Conservation (phyloP, 768 basidiomycete genomes). For the Lactarius hatsudake region DNA sequence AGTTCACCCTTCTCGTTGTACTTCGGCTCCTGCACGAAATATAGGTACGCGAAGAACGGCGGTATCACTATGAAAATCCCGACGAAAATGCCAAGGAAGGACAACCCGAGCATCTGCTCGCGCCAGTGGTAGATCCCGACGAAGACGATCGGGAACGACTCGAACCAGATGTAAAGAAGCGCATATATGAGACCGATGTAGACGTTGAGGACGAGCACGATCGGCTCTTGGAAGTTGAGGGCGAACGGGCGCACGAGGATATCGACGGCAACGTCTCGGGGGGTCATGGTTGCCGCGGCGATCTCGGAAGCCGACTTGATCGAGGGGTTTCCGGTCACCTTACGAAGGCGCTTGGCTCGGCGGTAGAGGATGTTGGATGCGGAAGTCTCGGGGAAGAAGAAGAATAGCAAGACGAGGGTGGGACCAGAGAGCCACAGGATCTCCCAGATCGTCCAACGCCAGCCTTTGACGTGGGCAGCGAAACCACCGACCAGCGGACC, state of each 20-base stretch:
- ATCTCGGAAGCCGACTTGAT: slow-evolving; percentile 33
- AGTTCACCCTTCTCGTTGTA: slow-evolving; percentile 23
- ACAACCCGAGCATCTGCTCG: slow-evolving; percentile 33
- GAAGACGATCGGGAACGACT: slow-evolving; percentile 38
- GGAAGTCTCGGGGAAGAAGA: slow-evolving; percentile 36
- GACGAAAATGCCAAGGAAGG: slow-evolving; percentile 32
- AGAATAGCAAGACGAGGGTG: slow-evolving; percentile 32
- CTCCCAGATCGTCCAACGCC: slow-evolving; percentile 39
- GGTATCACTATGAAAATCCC: slow-evolving; percentile 22
- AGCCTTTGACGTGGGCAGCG: slow-evolving; percentile 33
- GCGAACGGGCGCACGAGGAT: slow-evolving; percentile 35
- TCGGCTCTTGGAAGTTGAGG: slow-evolving; percentile 35
- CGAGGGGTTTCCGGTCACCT: slow-evolving; percentile 33
- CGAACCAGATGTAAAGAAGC: slow-evolving; percentile 37
- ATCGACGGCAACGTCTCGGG: slow-evolving; percentile 27
- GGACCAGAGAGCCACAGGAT: slow-evolving; percentile 36
- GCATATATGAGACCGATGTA: slow-evolving; percentile 37
- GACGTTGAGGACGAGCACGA: slow-evolving; percentile 33
- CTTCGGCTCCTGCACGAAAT: slow-evolving; percentile 26
- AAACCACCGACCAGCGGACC: slow-evolving; percentile 38
- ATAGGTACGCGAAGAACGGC: slow-evolving; percentile 25
- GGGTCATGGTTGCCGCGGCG: slow-evolving; percentile 26
- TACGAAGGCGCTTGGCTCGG: slow-evolving; percentile 34
- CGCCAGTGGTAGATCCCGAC: slow-evolving; percentile 36
- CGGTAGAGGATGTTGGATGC: slow-evolving; percentile 33